A percentile compares a stretch with the other conserved stretches of the same genome.
phyloP scores from a whole-genome alignment of 176 grass and related monocot species.

The Juncus effusus region DNA sequence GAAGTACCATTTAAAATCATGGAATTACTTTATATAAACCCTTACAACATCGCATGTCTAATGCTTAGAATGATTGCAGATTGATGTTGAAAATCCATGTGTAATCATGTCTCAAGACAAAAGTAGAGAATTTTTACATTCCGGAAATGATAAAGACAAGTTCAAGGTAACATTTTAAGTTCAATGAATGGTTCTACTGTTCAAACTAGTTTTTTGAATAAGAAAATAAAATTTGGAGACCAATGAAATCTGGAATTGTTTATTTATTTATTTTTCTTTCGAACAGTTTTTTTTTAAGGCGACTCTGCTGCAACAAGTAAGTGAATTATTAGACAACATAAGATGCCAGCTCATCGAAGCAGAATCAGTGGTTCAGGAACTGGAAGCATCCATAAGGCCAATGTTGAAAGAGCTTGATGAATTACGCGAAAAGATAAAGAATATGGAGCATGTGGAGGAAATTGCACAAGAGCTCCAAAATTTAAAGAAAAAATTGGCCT shows the following conservation, averaged over 20 bases:
- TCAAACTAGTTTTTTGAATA: too few relatives aligned
- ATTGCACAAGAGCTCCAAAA: slow-evolving; percentile 72
- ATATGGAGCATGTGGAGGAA: slow-evolving; percentile 91
- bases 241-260: background rate
- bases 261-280: slow-evolving; percentile 13
- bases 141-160: slow-evolving; percentile 83
- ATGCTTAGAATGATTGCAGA: slow-evolving; percentile 43
- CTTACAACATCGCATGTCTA: too few relatives aligned
- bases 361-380: slow-evolving; percentile 50
- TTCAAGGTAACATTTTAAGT: slow-evolving; percentile 66
- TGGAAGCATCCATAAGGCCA: slow-evolving; percentile 66
- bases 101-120: slow-evolving; percentile 98
- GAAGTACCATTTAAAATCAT: slow-evolving; percentile 17
- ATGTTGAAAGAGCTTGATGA: slow-evolving; percentile 64
- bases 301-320: slow-evolving; percentile 95
- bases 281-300: slow-evolving; percentile 94
- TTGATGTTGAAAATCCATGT: slow-evolving; percentile 98
- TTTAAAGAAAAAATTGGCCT: slow-evolving; percentile 84
- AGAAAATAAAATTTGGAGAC: too few relatives aligned
- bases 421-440: slow-evolving; percentile 76
- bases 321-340: slow-evolving; percentile 62
- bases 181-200: slow-evolving; percentile 1
- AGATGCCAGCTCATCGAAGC: slow-evolving; percentile 42
- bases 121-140: slow-evolving; percentile 96
- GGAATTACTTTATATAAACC: too few relatives aligned